These are phyloP conservation scores for Nakazawaea peltata DNA, from an alignment of 805 yeast species.

Conservation along the genomic window DNA sequence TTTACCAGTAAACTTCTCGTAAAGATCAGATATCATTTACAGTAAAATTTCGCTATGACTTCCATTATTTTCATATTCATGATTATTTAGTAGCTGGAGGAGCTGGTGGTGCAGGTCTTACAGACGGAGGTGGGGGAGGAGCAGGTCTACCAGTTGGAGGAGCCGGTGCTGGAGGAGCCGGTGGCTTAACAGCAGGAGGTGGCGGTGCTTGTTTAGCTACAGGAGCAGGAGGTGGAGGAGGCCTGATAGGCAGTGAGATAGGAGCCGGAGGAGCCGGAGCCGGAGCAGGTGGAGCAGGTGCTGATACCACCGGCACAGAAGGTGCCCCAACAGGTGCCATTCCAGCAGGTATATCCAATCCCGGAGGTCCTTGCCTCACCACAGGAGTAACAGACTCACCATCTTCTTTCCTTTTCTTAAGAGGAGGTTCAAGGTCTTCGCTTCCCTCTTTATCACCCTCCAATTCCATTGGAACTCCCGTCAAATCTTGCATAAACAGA, in stretches of 20 bases:
- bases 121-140: not conserved
- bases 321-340: slow-evolving; percentile 10
- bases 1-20: not conserved
- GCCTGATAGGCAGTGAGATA: too few relatives aligned
- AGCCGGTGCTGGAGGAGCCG: not conserved
- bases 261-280: slow-evolving; percentile 15
- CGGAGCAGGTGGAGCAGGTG: slow-evolving; percentile 20
- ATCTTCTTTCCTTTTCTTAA: slow-evolving; percentile 11
- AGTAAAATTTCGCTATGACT: too few relatives aligned
- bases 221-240: slow-evolving; percentile 16
- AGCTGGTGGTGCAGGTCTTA: not conserved
- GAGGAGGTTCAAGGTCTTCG: slow-evolving; percentile 1
- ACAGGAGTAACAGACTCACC: slow-evolving; percentile 8
- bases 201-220: not conserved
- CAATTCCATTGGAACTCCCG: slow-evolving; percentile 20
- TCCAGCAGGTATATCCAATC: slow-evolving; percentile 16
- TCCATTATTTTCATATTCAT: not conserved
- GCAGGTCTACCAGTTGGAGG: not conserved
- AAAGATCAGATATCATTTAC: too few relatives aligned
- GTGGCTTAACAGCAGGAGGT: not conserved
- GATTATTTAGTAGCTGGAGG: not conserved
- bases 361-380: slow-evolving; percentile 1
- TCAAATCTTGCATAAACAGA: slow-evolving; percentile 41
- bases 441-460: slow-evolving; percentile 4
- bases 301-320: slow-evolving; percentile 8